Conservation (phyloP, 345 rosid genomes). For the Eucalyptus guilfoylei region DNA sequence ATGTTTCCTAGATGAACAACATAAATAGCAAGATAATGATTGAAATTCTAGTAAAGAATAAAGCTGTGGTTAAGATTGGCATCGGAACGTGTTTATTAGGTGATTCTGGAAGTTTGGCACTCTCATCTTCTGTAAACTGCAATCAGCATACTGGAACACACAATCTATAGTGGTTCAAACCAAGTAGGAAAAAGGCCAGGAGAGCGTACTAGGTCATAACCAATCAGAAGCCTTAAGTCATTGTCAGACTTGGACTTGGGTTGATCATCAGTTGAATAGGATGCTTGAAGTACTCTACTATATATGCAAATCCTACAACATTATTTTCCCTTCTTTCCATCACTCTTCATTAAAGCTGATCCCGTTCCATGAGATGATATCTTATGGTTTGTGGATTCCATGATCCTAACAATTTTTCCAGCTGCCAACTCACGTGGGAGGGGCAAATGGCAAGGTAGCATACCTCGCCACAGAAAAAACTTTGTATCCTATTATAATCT, state of each 20-base stretch:
- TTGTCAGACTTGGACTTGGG: background rate
- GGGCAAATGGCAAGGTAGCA: slow-evolving; percentile 94
- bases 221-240: background rate
- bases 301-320: background rate
- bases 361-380: too few relatives aligned
- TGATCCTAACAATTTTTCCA: slow-evolving; percentile 3
- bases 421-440: slow-evolving; percentile 81
- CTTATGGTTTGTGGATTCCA: background rate
- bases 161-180: background rate
- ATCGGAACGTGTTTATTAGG: background rate
- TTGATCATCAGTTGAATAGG: background rate
- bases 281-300: background rate
- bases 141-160: background rate
- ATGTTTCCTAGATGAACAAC: background rate
- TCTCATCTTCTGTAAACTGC: background rate
- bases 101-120: background rate
- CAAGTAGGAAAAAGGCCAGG: too few relatives aligned
- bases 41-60: too few relatives aligned
- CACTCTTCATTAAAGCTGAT: too few relatives aligned
- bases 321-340: too few relatives aligned
- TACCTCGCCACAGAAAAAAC: slow-evolving; percentile 88
- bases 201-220: background rate
- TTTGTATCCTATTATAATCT: slow-evolving; percentile 42
- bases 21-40: background rate
- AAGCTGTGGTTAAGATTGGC: background rate